These are phyloP conservation scores for Cordyceps tenuipes DNA, from an alignment of 2,329 filamentous ascomycete species.

Conservation along the genomic window DNA sequence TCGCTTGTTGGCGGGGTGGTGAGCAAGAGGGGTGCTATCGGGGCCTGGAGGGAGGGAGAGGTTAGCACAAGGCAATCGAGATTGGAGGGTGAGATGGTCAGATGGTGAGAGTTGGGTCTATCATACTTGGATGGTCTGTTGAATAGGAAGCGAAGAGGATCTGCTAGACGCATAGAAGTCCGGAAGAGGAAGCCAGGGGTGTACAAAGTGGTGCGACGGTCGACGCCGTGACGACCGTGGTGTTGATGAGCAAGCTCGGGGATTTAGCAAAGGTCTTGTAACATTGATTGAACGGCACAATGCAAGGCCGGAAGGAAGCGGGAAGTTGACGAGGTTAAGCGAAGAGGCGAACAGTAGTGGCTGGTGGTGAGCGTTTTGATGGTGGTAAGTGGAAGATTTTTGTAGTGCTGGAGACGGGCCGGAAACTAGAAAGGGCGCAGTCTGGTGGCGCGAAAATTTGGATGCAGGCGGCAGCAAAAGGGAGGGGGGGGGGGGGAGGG, in stretches of 20 bases:
- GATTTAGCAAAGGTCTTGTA: not conserved
- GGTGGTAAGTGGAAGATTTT: not conserved
- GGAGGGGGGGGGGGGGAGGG: too few relatives aligned
- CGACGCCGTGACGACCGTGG: constrained; percentile 19
- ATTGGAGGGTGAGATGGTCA: not conserved
- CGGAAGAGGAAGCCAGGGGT: constrained; percentile 17
- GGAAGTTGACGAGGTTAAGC: not conserved
- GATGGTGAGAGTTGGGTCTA: not conserved
- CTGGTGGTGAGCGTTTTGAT: not conserved
- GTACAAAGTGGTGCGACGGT: constrained; percentile 11
- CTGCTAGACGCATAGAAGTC: constrained; percentile 82
- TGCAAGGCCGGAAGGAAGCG: not conserved
- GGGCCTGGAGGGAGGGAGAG: constrained; percentile 33
- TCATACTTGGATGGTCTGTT: constrained; percentile 81
- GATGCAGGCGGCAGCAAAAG: not conserved
- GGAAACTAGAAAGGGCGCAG: constrained; percentile 10
- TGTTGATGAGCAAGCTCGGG: constrained; percentile 16
- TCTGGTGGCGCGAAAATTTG: not conserved
- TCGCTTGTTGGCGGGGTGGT: not conserved
- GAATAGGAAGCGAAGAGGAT: constrained; percentile 86
- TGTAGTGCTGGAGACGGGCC: not conserved
- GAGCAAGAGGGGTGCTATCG: constrained; percentile 46
- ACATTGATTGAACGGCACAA: constrained; percentile 4
- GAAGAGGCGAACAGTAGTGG: not conserved
- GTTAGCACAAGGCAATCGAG: constrained; percentile 8